Evolutionary conservation across 2,329 filamentous ascomycete genomes (phyloP), one percentile per base, ranked within the genome.

Genomic region (Epicoccum sorghinum): DNA sequence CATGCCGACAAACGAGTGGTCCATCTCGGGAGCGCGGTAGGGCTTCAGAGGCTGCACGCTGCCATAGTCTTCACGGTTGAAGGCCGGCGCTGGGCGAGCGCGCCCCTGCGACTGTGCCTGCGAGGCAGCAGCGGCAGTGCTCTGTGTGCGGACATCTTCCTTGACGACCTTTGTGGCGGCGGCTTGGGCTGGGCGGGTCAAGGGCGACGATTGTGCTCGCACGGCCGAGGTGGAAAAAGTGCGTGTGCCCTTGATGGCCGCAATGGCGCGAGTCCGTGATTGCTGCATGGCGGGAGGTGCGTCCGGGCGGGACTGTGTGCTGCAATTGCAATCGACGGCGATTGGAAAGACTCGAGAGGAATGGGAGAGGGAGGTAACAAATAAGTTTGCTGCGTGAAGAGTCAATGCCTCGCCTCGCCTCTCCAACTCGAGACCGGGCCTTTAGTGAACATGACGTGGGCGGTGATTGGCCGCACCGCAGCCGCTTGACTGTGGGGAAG

Each of bases 1-100:
- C 83, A 93, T 93, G 60, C 93, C 93, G 71, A 98, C 91, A 77
- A 98, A 96, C 57, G 78, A 80, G 65, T 82, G 79, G 69, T 82
- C 80, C 79, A 82, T 79, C 64, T 80, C 79, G 22, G 76, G 79
- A 49, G 76, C 71, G 55, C 74, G 71, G 70, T 76, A 80, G 47
- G 77, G 77, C 69, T 75, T 73, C 63, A 81, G 67, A 37, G 78
- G 79, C 62, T 79, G 76, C 49, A 79, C 74, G 66, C 78, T 71
- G 48, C 47, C 61, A 47, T 73, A 71, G 59, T 79, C 76, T 38
- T 79, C 73, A 56, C 78, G 76, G 61, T 82, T 82, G 77, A 82
- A 82, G 35, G 80, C 79, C 10, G 80, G 79, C 59, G 77, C 75
- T 4, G 79, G 73, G 41, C 79, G 67, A 44, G 73, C 60, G 27